Evolutionary conservation across 768 basidiomycete species (phyloP).

Genomic region (Hysterangium stoloniferum): DNA sequence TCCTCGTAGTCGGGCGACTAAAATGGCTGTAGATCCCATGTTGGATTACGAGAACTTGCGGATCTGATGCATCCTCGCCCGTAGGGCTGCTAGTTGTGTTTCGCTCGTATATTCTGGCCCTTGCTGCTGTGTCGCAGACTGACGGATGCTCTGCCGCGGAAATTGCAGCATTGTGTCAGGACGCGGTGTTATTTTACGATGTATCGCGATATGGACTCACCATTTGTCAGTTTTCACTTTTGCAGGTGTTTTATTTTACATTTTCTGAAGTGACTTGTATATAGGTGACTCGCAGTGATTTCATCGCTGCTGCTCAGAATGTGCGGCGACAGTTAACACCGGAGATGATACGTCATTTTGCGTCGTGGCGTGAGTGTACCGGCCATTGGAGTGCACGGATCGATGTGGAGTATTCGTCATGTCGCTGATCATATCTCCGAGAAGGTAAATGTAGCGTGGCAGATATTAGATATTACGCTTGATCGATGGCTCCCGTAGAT

Average conservation of each 20-base stretch:
- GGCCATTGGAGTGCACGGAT: background rate
- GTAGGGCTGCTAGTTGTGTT: background rate
- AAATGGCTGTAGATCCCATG: constrained; percentile 72
- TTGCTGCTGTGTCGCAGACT: constrained; percentile 43
- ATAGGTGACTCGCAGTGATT: no score
- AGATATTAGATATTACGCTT: no score
- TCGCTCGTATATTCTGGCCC: no score
- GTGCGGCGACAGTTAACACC: no score
- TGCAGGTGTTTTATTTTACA: background rate
- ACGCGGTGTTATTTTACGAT: constrained; percentile 91
- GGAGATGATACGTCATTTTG: no score
- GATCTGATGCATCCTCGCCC: constrained; percentile 42
- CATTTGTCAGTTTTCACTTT: constrained; percentile 42
- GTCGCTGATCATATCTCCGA: no score
- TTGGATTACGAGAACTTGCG: constrained; percentile 66
- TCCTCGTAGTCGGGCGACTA: constrained; percentile 61
- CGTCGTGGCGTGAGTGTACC: no score
- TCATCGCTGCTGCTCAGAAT: no score
- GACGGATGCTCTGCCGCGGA: constrained; percentile 97
- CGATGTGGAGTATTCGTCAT: background rate
- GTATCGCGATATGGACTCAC: no score
- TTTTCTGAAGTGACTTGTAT: background rate
- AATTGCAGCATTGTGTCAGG: constrained; percentile 85
- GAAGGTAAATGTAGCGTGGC: no score
- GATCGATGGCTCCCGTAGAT: no score